These are phyloP conservation scores for Exsudoporus floridanus DNA, from an alignment of 1,284 basidiomycete genomes.

Conservation along the genomic window DNA sequence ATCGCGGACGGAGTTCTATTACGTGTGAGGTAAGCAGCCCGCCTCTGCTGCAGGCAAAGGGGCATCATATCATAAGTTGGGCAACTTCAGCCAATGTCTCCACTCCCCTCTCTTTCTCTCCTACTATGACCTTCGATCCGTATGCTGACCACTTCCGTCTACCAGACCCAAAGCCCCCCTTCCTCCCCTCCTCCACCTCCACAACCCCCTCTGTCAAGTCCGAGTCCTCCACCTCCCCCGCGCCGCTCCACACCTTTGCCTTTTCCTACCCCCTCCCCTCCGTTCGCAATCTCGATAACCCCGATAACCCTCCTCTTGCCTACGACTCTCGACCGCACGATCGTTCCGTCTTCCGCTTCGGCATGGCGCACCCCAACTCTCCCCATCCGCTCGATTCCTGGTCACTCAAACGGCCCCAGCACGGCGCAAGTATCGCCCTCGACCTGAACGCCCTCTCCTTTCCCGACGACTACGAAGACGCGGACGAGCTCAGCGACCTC, in stretches of 20 bases:
- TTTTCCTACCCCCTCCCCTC: conserved; percentile 19
- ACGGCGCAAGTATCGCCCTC: conserved; percentile 11
- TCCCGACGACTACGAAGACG: conserved; percentile 53
- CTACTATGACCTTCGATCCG: conserved; percentile 22
- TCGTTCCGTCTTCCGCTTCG: conserved; percentile 25
- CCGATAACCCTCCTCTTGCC: not conserved
- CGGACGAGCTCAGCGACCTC: conserved; percentile 45
- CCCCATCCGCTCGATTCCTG: conserved; percentile 21
- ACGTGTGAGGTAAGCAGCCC: conserved; percentile 20
- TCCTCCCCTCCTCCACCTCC: not conserved
- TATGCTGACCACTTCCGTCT: conserved; percentile 18
- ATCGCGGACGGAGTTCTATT: conserved; percentile 4
- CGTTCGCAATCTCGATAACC: not conserved
- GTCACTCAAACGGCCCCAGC: conserved; percentile 20
- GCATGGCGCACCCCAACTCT: conserved; percentile 23
- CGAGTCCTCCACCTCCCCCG: conserved; percentile 26
- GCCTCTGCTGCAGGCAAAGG: conserved; percentile 3
- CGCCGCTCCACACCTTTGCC: conserved; percentile 21
- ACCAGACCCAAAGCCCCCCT: conserved; percentile 5
- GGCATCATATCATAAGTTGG: conserved; percentile 3
- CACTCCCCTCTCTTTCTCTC: not conserved
- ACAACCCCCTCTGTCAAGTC: conserved; percentile 29
- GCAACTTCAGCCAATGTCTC: not conserved
- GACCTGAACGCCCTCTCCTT: conserved; percentile 41
- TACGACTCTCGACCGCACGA: not conserved